A percentile compares a stretch with the other conserved stretches of the same genome.
Evolutionary conservation across 345 rosid species (phyloP).

Genomic region (Kernera saxatilis): DNA sequence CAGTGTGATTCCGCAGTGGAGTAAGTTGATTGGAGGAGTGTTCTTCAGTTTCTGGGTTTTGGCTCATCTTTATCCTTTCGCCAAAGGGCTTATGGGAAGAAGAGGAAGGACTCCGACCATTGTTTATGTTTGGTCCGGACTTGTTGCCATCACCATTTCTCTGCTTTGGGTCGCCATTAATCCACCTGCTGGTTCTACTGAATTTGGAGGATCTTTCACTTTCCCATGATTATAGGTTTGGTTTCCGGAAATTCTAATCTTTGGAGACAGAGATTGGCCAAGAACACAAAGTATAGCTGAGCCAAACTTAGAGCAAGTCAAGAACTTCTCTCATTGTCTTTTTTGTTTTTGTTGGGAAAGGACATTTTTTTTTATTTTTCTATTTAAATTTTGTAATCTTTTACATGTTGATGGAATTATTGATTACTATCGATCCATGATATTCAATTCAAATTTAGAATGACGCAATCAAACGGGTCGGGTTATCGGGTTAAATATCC

Average conservation of each 20-base stretch:
- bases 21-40: constrained; percentile 81
- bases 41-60: constrained; percentile 98
- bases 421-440: background rate
- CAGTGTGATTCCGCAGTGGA: constrained; percentile 87
- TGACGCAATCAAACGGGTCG: constrained; percentile 10
- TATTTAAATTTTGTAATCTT: constrained; percentile 26
- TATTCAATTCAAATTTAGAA: no score
- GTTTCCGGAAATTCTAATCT: constrained; percentile 5
- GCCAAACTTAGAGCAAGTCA: constrained; percentile 10
- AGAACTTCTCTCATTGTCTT: constrained; percentile 4
- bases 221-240: constrained; percentile 58
- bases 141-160: constrained; percentile 87
- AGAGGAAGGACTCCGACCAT: constrained; percentile 97
- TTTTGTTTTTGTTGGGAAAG: constrained; percentile 5
- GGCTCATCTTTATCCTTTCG: constrained; percentile 96
- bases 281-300: constrained; percentile 15
- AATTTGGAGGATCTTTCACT: constrained; percentile 92
- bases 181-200: constrained; percentile 68
- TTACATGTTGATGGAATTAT: constrained; percentile 6
- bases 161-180: constrained; percentile 94
- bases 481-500: background rate
- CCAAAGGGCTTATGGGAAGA: constrained; percentile 97
- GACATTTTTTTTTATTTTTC: constrained; percentile 23
- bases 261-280: constrained; percentile 2
- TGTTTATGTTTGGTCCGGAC: constrained; percentile 97